phyloP scores from a whole-genome alignment of 192 early-diverging fungal genomes.

The Chytriomyces sp. region DNA sequence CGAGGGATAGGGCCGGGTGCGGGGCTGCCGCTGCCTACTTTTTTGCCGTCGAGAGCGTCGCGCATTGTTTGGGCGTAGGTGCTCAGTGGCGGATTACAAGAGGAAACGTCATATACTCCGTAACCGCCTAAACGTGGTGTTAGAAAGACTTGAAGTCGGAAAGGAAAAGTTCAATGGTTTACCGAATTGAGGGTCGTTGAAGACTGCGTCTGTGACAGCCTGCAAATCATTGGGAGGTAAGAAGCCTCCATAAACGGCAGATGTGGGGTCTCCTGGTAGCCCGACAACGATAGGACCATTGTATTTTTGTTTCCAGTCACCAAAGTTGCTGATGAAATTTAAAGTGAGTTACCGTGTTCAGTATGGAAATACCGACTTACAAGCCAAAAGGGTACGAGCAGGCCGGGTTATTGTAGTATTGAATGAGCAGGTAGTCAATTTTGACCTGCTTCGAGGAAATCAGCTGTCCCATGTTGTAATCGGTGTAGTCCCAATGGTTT shows the following conservation, averaged over 20 bases:
- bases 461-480: conserved; percentile 3
- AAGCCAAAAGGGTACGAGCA: conserved; percentile 18
- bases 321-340: no score
- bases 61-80: conserved; percentile 8
- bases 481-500: conserved; percentile 2
- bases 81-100: background rate
- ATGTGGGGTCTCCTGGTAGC: conserved; percentile 6
- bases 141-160: background rate
- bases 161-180: background rate
- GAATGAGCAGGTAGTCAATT: conserved; percentile 7
- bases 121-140: conserved; percentile 8
- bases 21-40: conserved; percentile 11
- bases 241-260: conserved; percentile 18
- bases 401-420: conserved; percentile 9
- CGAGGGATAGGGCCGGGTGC: conserved; percentile 2
- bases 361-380: no score
- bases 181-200: conserved; percentile 7
- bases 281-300: conserved; percentile 4
- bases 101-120: conserved; percentile 18
- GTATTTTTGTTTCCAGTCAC: background rate
- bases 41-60: background rate
- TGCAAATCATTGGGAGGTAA: background rate
- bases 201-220: conserved; percentile 8
- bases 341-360: no score
- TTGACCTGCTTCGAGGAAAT: background rate